Conservation (phyloP, 139 green algal species). For the Closterium sp. region DNA sequence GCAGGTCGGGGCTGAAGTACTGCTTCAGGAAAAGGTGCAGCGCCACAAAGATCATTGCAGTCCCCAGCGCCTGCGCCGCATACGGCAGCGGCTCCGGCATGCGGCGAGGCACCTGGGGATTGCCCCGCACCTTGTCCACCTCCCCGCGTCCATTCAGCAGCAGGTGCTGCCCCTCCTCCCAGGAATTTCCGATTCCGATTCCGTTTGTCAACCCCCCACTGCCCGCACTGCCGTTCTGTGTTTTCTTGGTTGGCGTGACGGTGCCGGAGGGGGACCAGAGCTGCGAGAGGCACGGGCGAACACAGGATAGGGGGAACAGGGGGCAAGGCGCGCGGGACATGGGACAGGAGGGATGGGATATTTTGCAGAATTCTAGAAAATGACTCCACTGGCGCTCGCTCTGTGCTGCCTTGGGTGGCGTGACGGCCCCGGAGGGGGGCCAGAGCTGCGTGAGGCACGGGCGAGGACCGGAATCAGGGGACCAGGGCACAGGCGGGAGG, state of each 20-base stretch:
- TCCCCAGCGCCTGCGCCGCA: not conserved
- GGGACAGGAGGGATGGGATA: too few species aligned
- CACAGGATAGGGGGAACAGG: too few species aligned
- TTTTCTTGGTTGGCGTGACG: not conserved
- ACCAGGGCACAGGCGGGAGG: too few species aligned
- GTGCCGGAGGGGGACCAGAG: not conserved
- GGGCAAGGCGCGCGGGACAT: too few species aligned
- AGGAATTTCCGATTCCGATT: too few species aligned
- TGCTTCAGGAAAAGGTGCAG: not conserved
- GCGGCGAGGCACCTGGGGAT: not conserved
- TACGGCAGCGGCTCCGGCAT: not conserved
- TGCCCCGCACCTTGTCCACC: not conserved
- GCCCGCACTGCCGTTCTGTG: not conserved
- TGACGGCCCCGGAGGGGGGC: not conserved
- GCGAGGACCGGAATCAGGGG: too few species aligned
- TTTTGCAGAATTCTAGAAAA: too few species aligned
- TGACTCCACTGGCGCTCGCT: too few species aligned
- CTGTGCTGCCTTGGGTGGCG: not conserved
- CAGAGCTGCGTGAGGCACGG: not conserved
- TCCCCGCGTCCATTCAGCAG: not conserved
- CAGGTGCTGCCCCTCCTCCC: not conserved
- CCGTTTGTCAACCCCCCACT: too few species aligned
- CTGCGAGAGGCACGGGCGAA: too few species aligned
- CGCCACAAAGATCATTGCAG: not conserved
- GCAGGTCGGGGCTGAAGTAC: not conserved